A percentile compares a stretch with the other conserved stretches of the same genome.
phyloP scores from a whole-genome alignment of 768 basidiomycete species.

The Hygrophorus pudorinus region DNA sequence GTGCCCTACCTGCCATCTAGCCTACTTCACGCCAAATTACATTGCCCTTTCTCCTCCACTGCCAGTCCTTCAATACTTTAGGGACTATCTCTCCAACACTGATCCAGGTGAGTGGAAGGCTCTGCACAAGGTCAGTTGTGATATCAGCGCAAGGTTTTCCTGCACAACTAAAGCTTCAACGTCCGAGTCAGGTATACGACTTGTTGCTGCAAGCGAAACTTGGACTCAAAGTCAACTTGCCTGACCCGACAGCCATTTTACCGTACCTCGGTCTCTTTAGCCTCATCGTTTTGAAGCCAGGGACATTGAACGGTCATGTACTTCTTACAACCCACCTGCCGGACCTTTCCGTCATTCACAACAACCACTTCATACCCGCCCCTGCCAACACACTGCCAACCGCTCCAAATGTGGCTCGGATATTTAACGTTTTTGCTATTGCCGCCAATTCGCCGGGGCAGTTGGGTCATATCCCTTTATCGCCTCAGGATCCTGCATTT shows the following conservation, averaged over 20 bases:
- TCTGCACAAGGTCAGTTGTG: constrained; percentile 8
- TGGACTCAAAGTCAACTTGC: too few species aligned
- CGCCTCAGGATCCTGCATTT: too few species aligned
- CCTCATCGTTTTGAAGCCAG: constrained; percentile 8
- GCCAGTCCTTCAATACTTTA: too few species aligned
- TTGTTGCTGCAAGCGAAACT: too few species aligned
- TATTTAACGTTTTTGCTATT: constrained; percentile 4
- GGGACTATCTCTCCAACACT: constrained; percentile 6
- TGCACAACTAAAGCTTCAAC: background rate
- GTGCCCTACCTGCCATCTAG: constrained; percentile 7
- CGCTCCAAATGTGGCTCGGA: constrained; percentile 4
- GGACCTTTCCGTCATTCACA: too few species aligned
- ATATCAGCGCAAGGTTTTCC: background rate
- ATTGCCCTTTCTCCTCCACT: too few species aligned
- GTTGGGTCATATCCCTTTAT: background rate
- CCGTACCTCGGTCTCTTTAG: too few species aligned
- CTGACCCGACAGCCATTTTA: too few species aligned
- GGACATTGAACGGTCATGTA: constrained; percentile 1
- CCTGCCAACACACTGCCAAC: constrained; percentile 4
- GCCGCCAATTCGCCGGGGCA: background rate
- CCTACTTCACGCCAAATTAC: too few species aligned
- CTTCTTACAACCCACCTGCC: too few species aligned
- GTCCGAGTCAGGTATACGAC: constrained; percentile 5
- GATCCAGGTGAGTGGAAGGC: background rate
- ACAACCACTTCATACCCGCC: too few species aligned